Conservation (phyloP, 2,329 filamentous ascomycete species). For the Microsporum canis region DNA sequence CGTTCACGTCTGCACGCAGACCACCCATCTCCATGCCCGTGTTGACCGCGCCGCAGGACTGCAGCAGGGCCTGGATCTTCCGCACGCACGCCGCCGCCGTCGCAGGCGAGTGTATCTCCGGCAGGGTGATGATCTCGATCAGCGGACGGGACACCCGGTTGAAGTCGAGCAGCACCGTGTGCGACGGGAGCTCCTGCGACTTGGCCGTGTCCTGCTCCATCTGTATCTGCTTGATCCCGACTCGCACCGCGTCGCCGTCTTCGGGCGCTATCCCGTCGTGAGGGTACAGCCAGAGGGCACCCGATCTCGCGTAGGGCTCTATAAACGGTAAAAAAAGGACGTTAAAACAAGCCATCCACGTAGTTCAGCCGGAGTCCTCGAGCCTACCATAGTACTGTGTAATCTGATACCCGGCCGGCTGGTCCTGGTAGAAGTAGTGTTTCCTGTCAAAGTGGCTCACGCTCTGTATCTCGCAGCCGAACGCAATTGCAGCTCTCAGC, state of each 20-base stretch:
- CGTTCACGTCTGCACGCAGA: conserved; percentile 86
- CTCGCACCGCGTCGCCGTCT: conserved; percentile 56
- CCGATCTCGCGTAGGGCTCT: conserved; percentile 56
- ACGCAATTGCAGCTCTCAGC: conserved; percentile 73
- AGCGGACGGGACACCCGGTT: conserved; percentile 85
- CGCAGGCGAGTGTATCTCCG: conserved; percentile 73
- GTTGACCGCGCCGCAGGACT: conserved; percentile 71
- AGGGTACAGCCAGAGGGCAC: conserved; percentile 56
- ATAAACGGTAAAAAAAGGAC: neutral
- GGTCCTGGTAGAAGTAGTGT: conserved; percentile 98
- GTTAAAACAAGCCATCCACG: conserved; percentile 4
- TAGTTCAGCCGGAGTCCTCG: neutral
- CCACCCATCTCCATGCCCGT: conserved; percentile 90
- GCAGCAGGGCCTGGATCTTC: conserved; percentile 74
- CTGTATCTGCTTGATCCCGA: conserved; percentile 88
- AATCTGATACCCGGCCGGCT: conserved; percentile 92
- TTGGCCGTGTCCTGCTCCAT: conserved; percentile 98
- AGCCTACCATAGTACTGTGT: conserved; percentile 72
- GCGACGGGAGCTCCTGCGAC: conserved; percentile 65
- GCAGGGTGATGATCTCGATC: conserved; percentile 88
- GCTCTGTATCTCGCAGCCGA: conserved; percentile 66
- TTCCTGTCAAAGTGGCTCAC: conserved; percentile 86
- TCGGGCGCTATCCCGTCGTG: conserved; percentile 70
- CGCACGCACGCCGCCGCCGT: conserved; percentile 81
- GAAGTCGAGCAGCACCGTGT: conserved; percentile 73